These are phyloP conservation scores for Ophiocordyceps robertsii DNA, from an alignment of 2,329 filamentous ascomycete species.

Conservation along the genomic window DNA sequence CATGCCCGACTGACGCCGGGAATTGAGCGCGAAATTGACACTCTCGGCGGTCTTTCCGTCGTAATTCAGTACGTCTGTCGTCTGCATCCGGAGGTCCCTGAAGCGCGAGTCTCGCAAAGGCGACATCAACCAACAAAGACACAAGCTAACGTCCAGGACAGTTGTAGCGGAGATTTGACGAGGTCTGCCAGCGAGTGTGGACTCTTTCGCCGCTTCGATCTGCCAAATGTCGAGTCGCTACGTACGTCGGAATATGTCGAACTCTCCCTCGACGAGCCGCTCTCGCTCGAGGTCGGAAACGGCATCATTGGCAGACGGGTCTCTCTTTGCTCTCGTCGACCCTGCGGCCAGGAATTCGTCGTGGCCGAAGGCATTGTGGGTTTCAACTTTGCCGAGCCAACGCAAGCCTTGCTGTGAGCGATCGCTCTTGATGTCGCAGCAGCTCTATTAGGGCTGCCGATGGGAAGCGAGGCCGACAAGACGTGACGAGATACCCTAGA, in stretches of 20 bases:
- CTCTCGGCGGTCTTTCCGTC: conserved; percentile 17
- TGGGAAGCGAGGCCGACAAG: too few species aligned
- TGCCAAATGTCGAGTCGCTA: conserved; percentile 9
- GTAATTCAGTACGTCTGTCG: conserved; percentile 28
- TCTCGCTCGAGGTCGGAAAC: conserved; percentile 30
- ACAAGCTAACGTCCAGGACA: background rate
- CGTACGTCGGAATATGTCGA: conserved; percentile 14
- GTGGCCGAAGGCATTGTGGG: conserved; percentile 37
- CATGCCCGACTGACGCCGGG: conserved; percentile 26
- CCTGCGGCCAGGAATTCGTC: conserved; percentile 13
- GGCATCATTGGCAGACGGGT: conserved; percentile 36
- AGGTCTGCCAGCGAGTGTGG: conserved; percentile 26
- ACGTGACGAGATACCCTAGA: too few species aligned
- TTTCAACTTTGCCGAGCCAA: conserved; percentile 22
- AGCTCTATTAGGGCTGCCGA: too few species aligned
- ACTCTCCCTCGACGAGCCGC: conserved; percentile 19
- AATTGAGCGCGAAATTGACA: conserved; percentile 5
- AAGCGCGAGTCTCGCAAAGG: too few species aligned
- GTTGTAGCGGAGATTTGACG: conserved; percentile 28
- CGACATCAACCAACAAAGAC: background rate
- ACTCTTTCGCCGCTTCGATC: conserved; percentile 23
- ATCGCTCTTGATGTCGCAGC: too few species aligned
- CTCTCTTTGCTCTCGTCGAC: conserved; percentile 19
- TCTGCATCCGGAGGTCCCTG: too few species aligned
- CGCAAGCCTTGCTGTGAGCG: background rate